Conservation (phyloP, 1,139 yeast genomes). For the Protomyces gravidus region DNA sequence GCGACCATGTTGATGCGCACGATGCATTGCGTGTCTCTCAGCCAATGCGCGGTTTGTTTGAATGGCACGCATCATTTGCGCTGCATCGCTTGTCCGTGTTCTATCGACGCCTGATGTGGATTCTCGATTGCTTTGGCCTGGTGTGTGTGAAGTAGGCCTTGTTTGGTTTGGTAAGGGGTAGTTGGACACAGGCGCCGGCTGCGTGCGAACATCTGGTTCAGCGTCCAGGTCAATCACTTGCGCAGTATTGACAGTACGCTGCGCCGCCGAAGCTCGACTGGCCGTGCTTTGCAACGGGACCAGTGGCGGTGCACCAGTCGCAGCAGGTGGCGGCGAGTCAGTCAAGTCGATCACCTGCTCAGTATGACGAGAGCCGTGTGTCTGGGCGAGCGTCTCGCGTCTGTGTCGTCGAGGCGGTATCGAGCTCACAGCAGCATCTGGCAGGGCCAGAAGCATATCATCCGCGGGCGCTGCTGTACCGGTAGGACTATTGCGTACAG, state of each 20-base stretch:
- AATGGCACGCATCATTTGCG: not conserved
- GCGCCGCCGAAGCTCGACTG: not conserved
- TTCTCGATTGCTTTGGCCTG: not conserved
- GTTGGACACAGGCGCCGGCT: not conserved
- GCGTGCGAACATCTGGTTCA: not conserved
- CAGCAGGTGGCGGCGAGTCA: constrained; percentile 10
- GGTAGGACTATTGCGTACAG: too few relatives aligned
- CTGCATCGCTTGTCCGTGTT: not conserved
- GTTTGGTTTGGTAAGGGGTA: not conserved
- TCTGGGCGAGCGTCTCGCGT: not conserved
- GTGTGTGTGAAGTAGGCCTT: not conserved
- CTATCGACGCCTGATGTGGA: not conserved
- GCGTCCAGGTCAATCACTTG: constrained; percentile 23
- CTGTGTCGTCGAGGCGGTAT: not conserved
- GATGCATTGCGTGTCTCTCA: constrained; percentile 2
- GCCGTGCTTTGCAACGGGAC: too few relatives aligned
- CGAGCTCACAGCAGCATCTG: not conserved
- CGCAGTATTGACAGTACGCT: not conserved
- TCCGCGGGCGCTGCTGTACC: too few relatives aligned
- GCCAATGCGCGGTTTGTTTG: constrained; percentile 1
- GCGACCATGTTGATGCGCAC: not conserved
- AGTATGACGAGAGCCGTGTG: not conserved
- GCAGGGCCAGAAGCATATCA: too few relatives aligned
- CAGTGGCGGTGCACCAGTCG: too few relatives aligned
- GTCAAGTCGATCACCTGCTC: constrained; percentile 15